Conservation (phyloP, 2,329 filamentous ascomycete species). For the Nakataea oryzae region DNA sequence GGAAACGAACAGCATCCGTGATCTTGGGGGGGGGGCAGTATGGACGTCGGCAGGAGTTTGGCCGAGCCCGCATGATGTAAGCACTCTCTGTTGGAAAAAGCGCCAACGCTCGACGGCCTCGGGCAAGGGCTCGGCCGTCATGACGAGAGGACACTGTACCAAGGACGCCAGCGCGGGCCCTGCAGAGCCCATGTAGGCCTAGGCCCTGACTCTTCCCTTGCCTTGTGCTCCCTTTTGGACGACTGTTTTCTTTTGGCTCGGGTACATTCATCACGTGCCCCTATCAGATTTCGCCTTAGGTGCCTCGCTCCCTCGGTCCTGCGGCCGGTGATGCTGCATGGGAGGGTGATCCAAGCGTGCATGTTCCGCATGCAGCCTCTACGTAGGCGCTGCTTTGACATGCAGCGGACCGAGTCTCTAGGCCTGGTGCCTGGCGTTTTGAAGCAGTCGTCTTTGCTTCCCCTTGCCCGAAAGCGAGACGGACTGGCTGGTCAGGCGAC, state of each 20-base stretch:
- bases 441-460: not conserved
- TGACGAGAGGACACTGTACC: not conserved
- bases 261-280: not conserved
- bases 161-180: not conserved
- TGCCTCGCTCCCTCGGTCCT: not conserved
- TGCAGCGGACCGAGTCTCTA: not conserved
- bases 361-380: not conserved
- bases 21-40: too few species aligned
- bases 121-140: not conserved
- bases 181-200: not conserved
- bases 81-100: too few species aligned
- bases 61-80: too few species aligned
- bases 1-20: too few species aligned
- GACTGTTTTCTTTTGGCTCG: not conserved
- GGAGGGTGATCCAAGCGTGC: not conserved
- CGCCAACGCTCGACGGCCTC: too few species aligned
- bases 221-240: too few species aligned
- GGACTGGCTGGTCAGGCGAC: not conserved
- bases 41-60: too few species aligned
- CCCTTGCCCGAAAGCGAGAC: too few species aligned
- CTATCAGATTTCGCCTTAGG: too few species aligned
- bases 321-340: too few species aligned
- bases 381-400: too few species aligned
- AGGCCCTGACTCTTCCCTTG: not conserved
- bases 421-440: not conserved